Base-by-base conservation (phyloP, 148 eudicot species). In the Hydrangea macrophylla region DNA sequence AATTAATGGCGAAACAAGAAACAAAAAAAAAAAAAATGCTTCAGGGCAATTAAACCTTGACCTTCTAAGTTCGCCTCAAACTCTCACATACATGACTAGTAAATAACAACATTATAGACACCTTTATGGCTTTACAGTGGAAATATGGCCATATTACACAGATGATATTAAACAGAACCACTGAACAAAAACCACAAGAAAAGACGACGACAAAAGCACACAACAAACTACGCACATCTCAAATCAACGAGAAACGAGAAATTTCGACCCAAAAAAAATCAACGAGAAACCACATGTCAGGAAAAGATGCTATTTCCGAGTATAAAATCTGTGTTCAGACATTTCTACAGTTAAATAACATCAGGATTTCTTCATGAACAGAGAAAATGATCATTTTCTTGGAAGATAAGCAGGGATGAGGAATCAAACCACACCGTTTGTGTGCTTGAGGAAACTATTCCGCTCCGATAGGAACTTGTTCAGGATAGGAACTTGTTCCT, bases 11-110 rank as follows among this genome's bases (percentile, higher is more conserved):
- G 7, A 20, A 13, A 36, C 1, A 44, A 37, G 48, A 24, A 60
- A 45, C 44, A 50, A 39, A 66, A 63, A 59, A 62, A 15, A 37
- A 50, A 64, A 25, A 56, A 48, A 17, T n/a, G 56, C 24, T 24
- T 27, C 18, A 28, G 35, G 6, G 10, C 60, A 30, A 32, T 4
- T 12, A 28, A 10, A 51, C 13, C 45, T 15, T 7, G 28, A 33
- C 20, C 36, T 65, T 6, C 60, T 50, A 48, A 48, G 22, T 24
- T 51, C 42, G 5, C 30, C 23, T 48, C 6, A 48, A 22, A 61
- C 4, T 24, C 37, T 24, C 30, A 61, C 1, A 39, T 11, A 31
- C n/a, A 35, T 2, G 8, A 59, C n/a, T 0, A 60, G 15, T 9
- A 36, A 20, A 22, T 2, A 22, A 36, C 5, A 1, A 60, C 11